These are phyloP conservation scores for Taxillus chinensis DNA, from an alignment of 164 flowering plant species.

Conservation along the genomic window DNA sequence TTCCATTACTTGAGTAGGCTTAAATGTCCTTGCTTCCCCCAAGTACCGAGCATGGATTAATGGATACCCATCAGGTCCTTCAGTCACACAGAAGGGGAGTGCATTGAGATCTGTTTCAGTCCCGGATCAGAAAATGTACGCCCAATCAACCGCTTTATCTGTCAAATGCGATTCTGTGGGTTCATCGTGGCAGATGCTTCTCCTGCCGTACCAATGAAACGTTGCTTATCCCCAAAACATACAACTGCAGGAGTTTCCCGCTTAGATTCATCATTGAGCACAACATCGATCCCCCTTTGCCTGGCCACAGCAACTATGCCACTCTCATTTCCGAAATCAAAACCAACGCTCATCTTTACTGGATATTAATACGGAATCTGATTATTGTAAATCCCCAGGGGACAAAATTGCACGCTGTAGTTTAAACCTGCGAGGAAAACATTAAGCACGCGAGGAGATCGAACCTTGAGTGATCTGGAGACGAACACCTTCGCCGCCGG, in stretches of 20 bases:
- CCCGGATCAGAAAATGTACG: slow-evolving; percentile 71
- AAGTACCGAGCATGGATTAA: slow-evolving; percentile 63
- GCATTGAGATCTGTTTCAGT: slow-evolving; percentile 57
- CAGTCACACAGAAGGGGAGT: slow-evolving; percentile 63
- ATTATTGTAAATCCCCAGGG: not conserved
- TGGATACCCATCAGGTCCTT: slow-evolving; percentile 89
- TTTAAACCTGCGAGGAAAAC: too few relatives aligned
- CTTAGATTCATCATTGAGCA: slow-evolving; percentile 88
- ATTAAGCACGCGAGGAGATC: too few relatives aligned
- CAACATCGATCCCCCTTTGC: slow-evolving; percentile 91
- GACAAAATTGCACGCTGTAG: too few relatives aligned
- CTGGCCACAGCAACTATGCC: slow-evolving; percentile 89
- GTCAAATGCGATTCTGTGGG: slow-evolving; percentile 72
- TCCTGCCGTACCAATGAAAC: slow-evolving; percentile 90
- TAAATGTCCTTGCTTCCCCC: slow-evolving; percentile 60
- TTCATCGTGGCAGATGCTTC: slow-evolving; percentile 82
- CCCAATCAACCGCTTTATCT: slow-evolving; percentile 76
- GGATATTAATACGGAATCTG: not conserved
- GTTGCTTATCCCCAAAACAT: slow-evolving; percentile 87
- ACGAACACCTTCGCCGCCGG: too few relatives aligned
- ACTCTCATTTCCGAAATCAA: slow-evolving; percentile 92
- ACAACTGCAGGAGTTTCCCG: slow-evolving; percentile 91
- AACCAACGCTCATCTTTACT: slow-evolving; percentile 82
- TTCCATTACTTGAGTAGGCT: slow-evolving; percentile 86
- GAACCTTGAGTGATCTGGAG: too few relatives aligned